Conservation (phyloP, 768 basidiomycete genomes). For the Lyophyllum decastes region DNA sequence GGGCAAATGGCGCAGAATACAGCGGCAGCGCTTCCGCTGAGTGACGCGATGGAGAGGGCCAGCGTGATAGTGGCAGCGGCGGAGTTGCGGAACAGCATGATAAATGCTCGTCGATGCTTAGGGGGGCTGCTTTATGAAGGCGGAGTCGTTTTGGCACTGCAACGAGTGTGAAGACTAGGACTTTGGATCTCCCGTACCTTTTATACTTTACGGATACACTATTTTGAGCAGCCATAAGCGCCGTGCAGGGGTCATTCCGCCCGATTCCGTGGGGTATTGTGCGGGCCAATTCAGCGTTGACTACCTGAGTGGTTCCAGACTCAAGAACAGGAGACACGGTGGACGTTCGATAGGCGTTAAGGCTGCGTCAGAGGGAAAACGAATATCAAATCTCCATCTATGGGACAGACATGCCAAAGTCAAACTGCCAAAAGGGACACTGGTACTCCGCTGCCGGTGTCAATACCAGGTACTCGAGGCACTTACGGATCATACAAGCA, state of each 20-base stretch:
- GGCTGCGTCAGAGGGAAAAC: background rate
- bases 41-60: background rate
- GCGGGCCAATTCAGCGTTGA: background rate
- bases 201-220: background rate
- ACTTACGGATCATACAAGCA: background rate
- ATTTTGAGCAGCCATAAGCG: background rate
- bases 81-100: background rate
- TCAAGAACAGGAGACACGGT: background rate
- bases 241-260: background rate
- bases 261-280: background rate
- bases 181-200: background rate
- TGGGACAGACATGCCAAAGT: background rate
- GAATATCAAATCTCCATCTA: background rate
- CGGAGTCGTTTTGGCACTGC: background rate
- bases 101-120: background rate
- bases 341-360: background rate
- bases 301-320: background rate
- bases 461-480: background rate
- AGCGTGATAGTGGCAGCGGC: background rate
- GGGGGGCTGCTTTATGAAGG: background rate
- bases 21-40: conserved; percentile 1
- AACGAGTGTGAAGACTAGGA: background rate
- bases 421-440: background rate
- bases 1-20: conserved; percentile 14
- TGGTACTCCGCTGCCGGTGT: background rate